These are phyloP conservation scores for Hemerocallis citrina DNA, from an alignment of 106 monocot species.

Conservation along the genomic window DNA sequence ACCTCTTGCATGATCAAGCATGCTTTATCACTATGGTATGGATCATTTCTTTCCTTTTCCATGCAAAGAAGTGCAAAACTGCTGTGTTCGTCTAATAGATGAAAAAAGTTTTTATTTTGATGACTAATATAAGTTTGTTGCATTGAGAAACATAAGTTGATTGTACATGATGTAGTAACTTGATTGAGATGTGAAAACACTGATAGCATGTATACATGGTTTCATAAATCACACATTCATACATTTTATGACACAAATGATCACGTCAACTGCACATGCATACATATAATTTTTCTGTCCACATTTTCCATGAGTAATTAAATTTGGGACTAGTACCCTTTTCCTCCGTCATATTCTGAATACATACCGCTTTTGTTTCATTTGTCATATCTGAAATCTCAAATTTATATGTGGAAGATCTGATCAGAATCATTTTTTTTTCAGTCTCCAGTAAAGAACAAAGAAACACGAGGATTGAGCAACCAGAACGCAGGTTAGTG, in stretches of 20 bases:
- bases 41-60: not conserved
- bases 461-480: constrained; percentile 10
- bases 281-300: not conserved
- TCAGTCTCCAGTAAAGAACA: constrained; percentile 13
- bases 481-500: not conserved
- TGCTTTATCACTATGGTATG: not conserved
- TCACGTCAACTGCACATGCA: not conserved
- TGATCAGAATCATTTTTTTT: not conserved
- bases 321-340: not conserved
- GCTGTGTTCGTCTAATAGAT: too few relatives aligned
- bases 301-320: not conserved
- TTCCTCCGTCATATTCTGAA: not conserved
- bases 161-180: not conserved
- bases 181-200: not conserved
- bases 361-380: not conserved
- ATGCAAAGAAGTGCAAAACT: not conserved
- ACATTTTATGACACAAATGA: not conserved
- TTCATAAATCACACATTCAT: not conserved
- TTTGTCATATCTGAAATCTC: not conserved
- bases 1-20: too few relatives aligned
- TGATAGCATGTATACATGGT: not conserved
- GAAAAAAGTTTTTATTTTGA: too few relatives aligned
- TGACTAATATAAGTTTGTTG: not conserved
- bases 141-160: not conserved
- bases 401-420: not conserved